A percentile compares a stretch with the other conserved stretches of the same genome.
Evolutionary conservation across 768 basidiomycete species (phyloP).

Genomic region (Boletus subparvulus): DNA sequence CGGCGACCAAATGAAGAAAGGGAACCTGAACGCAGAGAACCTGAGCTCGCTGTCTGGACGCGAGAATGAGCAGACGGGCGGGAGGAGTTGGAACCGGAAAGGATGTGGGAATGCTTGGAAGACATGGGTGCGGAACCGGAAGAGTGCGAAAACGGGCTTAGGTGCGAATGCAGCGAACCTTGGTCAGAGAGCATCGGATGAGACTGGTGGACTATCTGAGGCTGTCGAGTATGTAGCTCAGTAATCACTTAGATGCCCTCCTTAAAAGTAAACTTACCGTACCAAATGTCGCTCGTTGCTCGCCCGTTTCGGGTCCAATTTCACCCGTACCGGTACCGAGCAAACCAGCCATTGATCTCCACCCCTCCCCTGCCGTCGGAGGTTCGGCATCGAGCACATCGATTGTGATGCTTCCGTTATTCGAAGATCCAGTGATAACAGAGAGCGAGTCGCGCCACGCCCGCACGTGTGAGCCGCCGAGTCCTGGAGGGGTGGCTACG

Average conservation of each 20-base stretch:
- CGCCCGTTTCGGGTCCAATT: conserved; percentile 25
- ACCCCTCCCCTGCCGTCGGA: conserved; percentile 57
- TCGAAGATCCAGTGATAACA: conserved; percentile 33
- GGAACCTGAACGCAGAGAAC: conserved; percentile 49
- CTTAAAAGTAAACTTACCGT: conserved; percentile 43
- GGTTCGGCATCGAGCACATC: conserved; percentile 72
- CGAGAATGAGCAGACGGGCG: conserved; percentile 49
- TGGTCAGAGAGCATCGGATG: conserved; percentile 52
- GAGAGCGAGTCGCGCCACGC: conserved; percentile 37
- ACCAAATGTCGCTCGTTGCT: conserved; percentile 60
- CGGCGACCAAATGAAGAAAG: conserved; percentile 54
- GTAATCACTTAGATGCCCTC: conserved; percentile 5
- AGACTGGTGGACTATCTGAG: conserved; percentile 43
- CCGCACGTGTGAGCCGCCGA: conserved; percentile 29
- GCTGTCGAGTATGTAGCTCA: conserved; percentile 33
- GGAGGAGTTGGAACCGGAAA: conserved; percentile 55
- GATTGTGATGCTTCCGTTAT: conserved; percentile 40
- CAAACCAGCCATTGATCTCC: conserved; percentile 51
- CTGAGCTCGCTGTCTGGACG: conserved; percentile 35
- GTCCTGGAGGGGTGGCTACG: conserved; percentile 38
- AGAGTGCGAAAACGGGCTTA: conserved; percentile 46
- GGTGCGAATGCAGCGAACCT: conserved; percentile 62
- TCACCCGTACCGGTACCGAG: conserved; percentile 15
- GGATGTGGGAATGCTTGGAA: conserved; percentile 41
- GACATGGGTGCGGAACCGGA: conserved; percentile 57